Percentiles rank a stretch among this genome's conserved stretches.
Conservation (phyloP, 208 protist genomes). For the Jaenimonas drosophilae region DNA sequence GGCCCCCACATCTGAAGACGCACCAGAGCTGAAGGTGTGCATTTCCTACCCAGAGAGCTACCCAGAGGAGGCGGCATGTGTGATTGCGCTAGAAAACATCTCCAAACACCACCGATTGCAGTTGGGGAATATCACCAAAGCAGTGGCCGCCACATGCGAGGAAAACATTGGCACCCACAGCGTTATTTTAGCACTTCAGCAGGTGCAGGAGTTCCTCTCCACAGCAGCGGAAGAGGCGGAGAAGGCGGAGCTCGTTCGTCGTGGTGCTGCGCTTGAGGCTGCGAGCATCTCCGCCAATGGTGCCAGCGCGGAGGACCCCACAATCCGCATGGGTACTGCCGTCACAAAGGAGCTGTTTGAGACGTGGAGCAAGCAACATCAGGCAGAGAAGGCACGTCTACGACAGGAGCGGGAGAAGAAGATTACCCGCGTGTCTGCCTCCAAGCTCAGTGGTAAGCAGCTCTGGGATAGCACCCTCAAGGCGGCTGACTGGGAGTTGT, state of each 20-base stretch:
- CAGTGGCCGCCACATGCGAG: conserved; percentile 41
- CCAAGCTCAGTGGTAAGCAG: conserved; percentile 78
- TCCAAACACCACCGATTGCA: conserved; percentile 64
- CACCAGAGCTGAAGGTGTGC: conserved; percentile 69
- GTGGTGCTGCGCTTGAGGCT: conserved; percentile 44
- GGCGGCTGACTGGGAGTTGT: conserved; percentile 73
- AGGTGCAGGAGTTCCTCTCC: conserved; percentile 57
- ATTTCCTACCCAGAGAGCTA: conserved; percentile 66
- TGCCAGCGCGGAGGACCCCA: conserved; percentile 34
- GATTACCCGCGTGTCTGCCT: conserved; percentile 17
- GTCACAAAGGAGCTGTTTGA: conserved; percentile 78
- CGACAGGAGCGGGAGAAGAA: conserved; percentile 32
- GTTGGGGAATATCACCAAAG: conserved; percentile 32
- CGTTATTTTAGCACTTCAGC: conserved; percentile 63
- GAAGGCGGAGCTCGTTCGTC: conserved; percentile 50
- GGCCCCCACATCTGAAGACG: conserved; percentile 44
- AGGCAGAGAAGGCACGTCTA: conserved; percentile 32
- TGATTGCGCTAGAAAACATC: conserved; percentile 47
- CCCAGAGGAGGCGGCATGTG: conserved; percentile 46
- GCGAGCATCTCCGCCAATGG: conserved; percentile 16
- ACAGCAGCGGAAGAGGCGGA: conserved; percentile 49
- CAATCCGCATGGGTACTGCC: conserved; percentile 65
- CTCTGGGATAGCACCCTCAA: conserved; percentile 77
- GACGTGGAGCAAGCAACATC: conserved; percentile 62
- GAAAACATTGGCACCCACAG: conserved; percentile 73